Evolutionary conservation across 2,329 filamentous ascomycete genomes (phyloP).

Genomic region (Colletotrichum musae): DNA sequence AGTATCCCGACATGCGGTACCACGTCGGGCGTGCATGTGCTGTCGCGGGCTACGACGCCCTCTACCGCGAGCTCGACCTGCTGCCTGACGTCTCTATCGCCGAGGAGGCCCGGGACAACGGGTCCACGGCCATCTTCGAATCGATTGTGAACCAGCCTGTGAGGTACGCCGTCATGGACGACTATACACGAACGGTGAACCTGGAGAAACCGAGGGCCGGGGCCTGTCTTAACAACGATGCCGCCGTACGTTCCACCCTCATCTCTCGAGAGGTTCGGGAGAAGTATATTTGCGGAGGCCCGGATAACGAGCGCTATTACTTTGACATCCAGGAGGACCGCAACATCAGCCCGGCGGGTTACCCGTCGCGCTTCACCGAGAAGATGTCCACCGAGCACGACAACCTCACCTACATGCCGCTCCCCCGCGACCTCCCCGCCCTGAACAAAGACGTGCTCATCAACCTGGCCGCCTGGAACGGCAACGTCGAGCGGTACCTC

Average conservation of each 20-base stretch:
- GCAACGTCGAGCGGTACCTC: slow-evolving; percentile 56
- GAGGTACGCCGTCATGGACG: slow-evolving; percentile 53
- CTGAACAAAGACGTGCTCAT: slow-evolving; percentile 56
- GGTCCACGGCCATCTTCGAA: slow-evolving; percentile 46
- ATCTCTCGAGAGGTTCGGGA: not conserved
- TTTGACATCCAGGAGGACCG: no score
- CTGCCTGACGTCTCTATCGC: slow-evolving; percentile 54
- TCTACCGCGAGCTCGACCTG: slow-evolving; percentile 53
- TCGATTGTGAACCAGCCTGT: slow-evolving; percentile 48
- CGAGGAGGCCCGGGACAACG: slow-evolving; percentile 53
- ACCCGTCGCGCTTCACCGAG: no score
- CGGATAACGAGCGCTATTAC: no score
- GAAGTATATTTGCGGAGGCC: not conserved
- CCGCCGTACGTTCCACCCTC: not conserved
- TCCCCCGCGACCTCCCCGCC: slow-evolving; percentile 53
- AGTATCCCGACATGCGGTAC: slow-evolving; percentile 53
- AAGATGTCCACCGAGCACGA: slow-evolving; percentile 27
- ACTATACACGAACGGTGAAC: slow-evolving; percentile 46
- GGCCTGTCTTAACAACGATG: not conserved
- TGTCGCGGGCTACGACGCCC: slow-evolving; percentile 51
- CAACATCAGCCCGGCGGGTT: no score
- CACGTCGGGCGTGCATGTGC: slow-evolving; percentile 57
- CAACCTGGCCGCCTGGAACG: slow-evolving; percentile 53
- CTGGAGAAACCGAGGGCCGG: not conserved
- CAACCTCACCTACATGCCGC: slow-evolving; percentile 46